Base-by-base conservation (phyloP, 1,139 yeast species). In the Yamadazyma triangularis region DNA sequence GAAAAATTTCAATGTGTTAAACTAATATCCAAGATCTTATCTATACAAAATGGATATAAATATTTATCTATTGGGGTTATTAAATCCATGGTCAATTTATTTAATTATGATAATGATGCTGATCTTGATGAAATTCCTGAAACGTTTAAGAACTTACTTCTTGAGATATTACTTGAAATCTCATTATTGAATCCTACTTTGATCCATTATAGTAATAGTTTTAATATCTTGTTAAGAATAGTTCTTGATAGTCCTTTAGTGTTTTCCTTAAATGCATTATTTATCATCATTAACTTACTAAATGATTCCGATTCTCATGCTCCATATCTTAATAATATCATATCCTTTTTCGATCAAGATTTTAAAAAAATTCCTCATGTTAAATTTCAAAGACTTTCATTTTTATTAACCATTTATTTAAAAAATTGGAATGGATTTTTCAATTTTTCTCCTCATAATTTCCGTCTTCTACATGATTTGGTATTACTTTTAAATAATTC, bases 1-100 rank as follows among this genome's bases (percentile, higher is more conserved):
- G 96, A 89, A 48, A 72, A 91, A 40, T 79, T 79, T 27, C 89
- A 89, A 48, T 95, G 95, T 0, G 47, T 91, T 23, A 83, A 81
- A 46, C 60, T 89, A 19, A 57, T 87, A 1, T 65, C 96, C 21
- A 62, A 70, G 26, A 77, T 84, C 38, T 50, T 84, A 8, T 77
- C 70, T 25, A 64, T 77, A 2, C 75, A 74, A 2, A 66, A 62
- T 23, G 89, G 89, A 0, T 58, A 71, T 4, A 62, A 66, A 16
- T 70, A 72, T 39, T 51, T 88, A 9, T 73, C 82, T 2, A 64
- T 74, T 21, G 87, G 94, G 0, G 70, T 85, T 4, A 64, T 85
- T 1, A 77, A 88, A 35, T 79, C 94, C 1, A 47, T 91, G 4
- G 77, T 86, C 2, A 73, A 91, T 2, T 64, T 87, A 9, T 75